These are phyloP conservation scores for Phytophthora boehmeriae DNA, from an alignment of 352 stramenopile genomes.

Conservation along the genomic window DNA sequence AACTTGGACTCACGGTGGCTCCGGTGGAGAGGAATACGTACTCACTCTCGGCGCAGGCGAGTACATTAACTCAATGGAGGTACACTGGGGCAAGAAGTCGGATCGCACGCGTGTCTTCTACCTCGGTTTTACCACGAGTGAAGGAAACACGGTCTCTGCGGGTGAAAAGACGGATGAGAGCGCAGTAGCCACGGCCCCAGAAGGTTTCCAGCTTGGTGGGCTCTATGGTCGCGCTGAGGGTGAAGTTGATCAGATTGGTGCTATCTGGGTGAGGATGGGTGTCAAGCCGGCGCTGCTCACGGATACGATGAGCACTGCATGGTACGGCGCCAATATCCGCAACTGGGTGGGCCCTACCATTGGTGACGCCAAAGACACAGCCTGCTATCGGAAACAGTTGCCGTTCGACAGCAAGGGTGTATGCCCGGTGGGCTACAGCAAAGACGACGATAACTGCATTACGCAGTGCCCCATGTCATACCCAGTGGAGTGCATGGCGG, in stretches of 20 bases:
- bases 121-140: slow-evolving; percentile 6
- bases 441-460: slow-evolving; percentile 60
- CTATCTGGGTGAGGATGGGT: slow-evolving; percentile 12
- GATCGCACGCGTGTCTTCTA: slow-evolving; percentile 6
- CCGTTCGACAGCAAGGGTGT: slow-evolving; percentile 32
- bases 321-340: slow-evolving; percentile 9
- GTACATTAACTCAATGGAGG: slow-evolving; percentile 14
- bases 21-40: slow-evolving; percentile 4
- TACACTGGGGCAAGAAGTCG: slow-evolving; percentile 14
- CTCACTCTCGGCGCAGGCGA: slow-evolving; percentile 7
- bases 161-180: slow-evolving; percentile 13
- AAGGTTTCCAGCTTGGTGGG: slow-evolving; percentile 8
- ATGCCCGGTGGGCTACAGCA: slow-evolving; percentile 38
- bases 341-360: slow-evolving; percentile 27
- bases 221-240: slow-evolving; percentile 8
- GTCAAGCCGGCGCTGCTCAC: slow-evolving; percentile 4
- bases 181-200: slow-evolving; percentile 1
- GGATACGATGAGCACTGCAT: slow-evolving; percentile 1
- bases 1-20: slow-evolving; percentile 14
- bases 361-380: slow-evolving; percentile 32
- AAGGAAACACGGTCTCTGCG: slow-evolving; percentile 4
- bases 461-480: slow-evolving; percentile 65
- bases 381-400: slow-evolving; percentile 33
- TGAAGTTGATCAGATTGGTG: slow-evolving; percentile 14
- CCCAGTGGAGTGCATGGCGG: slow-evolving; percentile 33